A percentile compares a stretch with the other conserved stretches of the same genome.
phyloP scores from a whole-genome alignment of 2,329 filamentous ascomycete genomes.

The Ophiostoma triangulosporum region DNA sequence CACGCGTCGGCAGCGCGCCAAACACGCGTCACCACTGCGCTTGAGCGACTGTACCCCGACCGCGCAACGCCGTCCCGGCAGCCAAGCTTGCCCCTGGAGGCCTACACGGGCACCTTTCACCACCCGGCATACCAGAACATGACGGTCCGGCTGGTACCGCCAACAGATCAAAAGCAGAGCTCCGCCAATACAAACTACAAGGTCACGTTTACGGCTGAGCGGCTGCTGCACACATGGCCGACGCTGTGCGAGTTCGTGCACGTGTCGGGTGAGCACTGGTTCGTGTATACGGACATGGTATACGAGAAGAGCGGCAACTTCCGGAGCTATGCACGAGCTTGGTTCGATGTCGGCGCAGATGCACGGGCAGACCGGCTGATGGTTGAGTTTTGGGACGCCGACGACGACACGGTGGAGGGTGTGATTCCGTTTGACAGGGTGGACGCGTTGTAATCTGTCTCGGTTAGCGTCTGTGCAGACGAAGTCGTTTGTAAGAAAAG shows the following conservation, averaged over 20 bases:
- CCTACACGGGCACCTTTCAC: constrained; percentile 29
- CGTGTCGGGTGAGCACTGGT: constrained; percentile 25
- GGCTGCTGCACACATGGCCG: constrained; percentile 21
- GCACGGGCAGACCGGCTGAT: constrained; percentile 19
- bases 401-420: constrained; percentile 17
- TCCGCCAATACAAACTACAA: background rate
- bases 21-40: constrained; percentile 19
- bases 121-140: constrained; percentile 28
- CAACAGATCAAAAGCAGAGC: background rate
- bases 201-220: constrained; percentile 14
- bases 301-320: constrained; percentile 16
- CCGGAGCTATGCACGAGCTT: constrained; percentile 19
- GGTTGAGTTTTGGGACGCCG: constrained; percentile 18
- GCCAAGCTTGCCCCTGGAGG: constrained; percentile 21
- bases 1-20: background rate
- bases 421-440: constrained; percentile 19
- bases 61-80: constrained; percentile 23
- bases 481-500: too few species aligned
- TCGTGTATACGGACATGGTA: constrained; percentile 19
- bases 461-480: too few species aligned
- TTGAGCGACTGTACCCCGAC: constrained; percentile 25
- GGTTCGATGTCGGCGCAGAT: constrained; percentile 20
- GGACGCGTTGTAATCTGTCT: too few species aligned
- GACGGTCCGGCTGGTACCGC: constrained; percentile 13
- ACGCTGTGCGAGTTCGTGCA: constrained; percentile 21